Base-by-base conservation (phyloP, 2,329 filamentous ascomycete genomes). In the Phoma sp. region DNA sequence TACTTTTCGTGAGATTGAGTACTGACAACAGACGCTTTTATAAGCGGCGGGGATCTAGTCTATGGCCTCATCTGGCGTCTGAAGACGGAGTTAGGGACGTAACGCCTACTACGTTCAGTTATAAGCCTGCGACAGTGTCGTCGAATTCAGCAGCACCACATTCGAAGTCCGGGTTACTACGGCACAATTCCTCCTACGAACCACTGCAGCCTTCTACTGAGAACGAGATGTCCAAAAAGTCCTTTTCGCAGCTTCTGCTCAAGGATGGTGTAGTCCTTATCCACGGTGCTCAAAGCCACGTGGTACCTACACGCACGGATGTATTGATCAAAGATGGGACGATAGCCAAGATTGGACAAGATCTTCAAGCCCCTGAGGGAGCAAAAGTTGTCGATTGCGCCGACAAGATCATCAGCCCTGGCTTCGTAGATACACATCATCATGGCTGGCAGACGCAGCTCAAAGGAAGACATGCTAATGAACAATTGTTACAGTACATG, bases 381-480 rank as follows among this genome's bases (percentile, higher is more conserved):
- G 72, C 72, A 1, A 73, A 82, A 45, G 56, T 78, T 1, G 69
- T 85, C n/a, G 78, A 85, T 57, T 78, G 77, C 35, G 75, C 74
- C 0, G 73, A 78, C 47, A 81, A 83, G 61, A 84, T 85, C 46
- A 74, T 85, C 50, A 78, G 78, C 0, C 83, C 83, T 0, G 83
- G 83, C 2, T 84, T 86, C 65, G 23, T 55, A 13, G 82, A 85
- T 65, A 84, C 82, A 0, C 83, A 85, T 57, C 78, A 79, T 2
- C 67, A 71, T 56, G 53, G 62, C 32, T 66, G 83, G 83, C 82
- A 86, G 62, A 84, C 83, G 0, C 81, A 77, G 8, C 78, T 81
- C 58, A 83, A 82, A 59, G 83, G 82, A 0, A 64, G 85, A 1
- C 80, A 67, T 6, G 79, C 81, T 2, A 82, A 86, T 59, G 78